These are phyloP conservation scores for Groenewaldozyma auringiensis DNA, from an alignment of 1,139 yeast genomes.

Conservation along the genomic window DNA sequence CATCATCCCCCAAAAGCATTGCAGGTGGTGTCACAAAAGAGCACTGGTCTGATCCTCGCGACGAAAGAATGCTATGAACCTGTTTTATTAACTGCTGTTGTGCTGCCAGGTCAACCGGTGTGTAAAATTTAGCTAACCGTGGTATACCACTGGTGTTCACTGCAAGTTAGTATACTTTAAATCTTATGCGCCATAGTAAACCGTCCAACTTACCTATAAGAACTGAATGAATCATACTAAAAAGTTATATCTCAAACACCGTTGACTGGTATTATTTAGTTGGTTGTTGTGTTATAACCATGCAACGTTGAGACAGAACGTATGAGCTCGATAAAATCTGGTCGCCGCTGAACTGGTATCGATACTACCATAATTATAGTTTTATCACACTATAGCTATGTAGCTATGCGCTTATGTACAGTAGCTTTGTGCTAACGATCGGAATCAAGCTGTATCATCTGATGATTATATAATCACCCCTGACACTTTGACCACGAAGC, in stretches of 20 bases:
- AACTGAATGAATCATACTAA: conserved; percentile 76
- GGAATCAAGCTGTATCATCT: no score
- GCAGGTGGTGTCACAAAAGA: conserved; percentile 79
- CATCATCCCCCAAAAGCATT: conserved; percentile 35
- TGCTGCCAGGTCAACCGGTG: conserved; percentile 75
- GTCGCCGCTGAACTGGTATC: no score
- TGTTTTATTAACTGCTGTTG: conserved; percentile 69
- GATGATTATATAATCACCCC: no score
- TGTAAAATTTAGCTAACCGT: conserved; percentile 81
- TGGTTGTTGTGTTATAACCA: no score
- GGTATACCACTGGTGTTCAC: conserved; percentile 93
- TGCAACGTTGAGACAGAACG: no score
- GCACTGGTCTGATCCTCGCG: conserved; percentile 64
- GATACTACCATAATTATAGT: no score
- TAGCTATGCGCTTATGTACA: no score
- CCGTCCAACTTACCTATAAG: conserved; percentile 56
- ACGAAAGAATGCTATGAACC: conserved; percentile 61
- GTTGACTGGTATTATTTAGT: background rate
- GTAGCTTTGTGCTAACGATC: no score
- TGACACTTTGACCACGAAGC: no score
- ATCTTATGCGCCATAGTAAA: background rate
- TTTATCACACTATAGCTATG: no score
- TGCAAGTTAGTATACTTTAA: conserved; percentile 18
- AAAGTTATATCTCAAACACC: background rate
- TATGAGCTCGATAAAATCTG: no score